Evolutionary conservation across 208 protist species (phyloP), one percentile per base, ranked within the genome.

Genomic region (Leptomonas seymouri): DNA sequence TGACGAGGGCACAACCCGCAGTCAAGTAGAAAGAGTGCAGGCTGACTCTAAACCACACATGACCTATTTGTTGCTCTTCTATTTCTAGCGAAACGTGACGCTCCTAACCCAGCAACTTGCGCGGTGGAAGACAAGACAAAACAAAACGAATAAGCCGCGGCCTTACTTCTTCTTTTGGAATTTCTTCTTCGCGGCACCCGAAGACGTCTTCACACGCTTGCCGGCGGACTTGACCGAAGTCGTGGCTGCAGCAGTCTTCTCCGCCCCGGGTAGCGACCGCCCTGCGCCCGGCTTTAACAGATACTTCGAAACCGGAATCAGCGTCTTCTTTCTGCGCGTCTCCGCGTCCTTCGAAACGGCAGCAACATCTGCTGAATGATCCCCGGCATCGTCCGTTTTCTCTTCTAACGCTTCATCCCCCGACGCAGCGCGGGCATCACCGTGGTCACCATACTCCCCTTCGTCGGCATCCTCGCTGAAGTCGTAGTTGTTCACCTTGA

Each of bases 221-320:
- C 61, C 48, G 6, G 61, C 74, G 1, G 63, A 48, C 44, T 69
- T 74, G 39, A 61, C 56, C 1, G 56, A 31, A 20, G 69, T 73
- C 14, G 62, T 46, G 3, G 71, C 16, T 20, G 54, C 65, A 2
- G 36, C 27, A 18, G 61, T 11, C 63, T 57, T 56, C 41, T 34
- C 63, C 9, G 49, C 18, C 18, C 27, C 27, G 0, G 51, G 3
- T 16, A 53, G 0, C 25, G 63, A 23, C 41, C 8, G 16, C 15
- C 46, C 56, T 36, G 34, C 31, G 21, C 58, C 63, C 1, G 60
- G 55, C 48, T 80, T 71, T 0, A 50, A 58, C 28, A 75, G 51
- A 42, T 71, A 80, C 62, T 75, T 80, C 8, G 71, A 77, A n/a
- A 77, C 45, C n/a, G 71, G 71, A 31, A 77, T 77, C 20, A 64